phyloP scores from a whole-genome alignment of 2,329 filamentous ascomycete species.

The Venturia effusa region DNA sequence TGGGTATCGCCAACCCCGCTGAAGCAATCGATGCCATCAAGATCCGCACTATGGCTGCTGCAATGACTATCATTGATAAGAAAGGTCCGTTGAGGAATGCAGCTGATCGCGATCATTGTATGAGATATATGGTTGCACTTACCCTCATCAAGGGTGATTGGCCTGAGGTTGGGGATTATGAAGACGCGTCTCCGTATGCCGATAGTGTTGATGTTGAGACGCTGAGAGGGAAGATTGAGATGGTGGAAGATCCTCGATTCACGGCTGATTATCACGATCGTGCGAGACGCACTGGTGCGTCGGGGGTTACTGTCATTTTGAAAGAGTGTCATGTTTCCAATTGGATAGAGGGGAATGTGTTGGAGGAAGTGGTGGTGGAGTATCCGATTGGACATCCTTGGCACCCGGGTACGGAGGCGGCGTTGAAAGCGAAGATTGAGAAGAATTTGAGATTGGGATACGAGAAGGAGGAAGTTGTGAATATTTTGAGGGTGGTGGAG shows the following conservation, averaged over 20 bases:
- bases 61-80: conserved; percentile 25
- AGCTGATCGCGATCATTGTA: conserved; percentile 27
- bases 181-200: conserved; percentile 20
- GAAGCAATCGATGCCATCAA: not conserved
- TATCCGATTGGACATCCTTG: conserved; percentile 24
- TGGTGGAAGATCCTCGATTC: not conserved
- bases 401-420: conserved; percentile 14
- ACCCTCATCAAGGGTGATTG: conserved; percentile 21
- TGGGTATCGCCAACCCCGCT: not conserved
- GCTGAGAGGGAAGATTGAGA: not conserved
- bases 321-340: too few species aligned
- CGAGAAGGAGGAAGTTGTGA: not conserved
- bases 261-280: not conserved
- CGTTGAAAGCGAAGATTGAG: conserved; percentile 16
- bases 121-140: conserved; percentile 25
- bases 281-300: not conserved
- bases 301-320: conserved; percentile 20
- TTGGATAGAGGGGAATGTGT: conserved; percentile 14
- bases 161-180: conserved; percentile 20
- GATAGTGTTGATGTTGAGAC: not conserved
- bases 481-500: not conserved
- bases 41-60: not conserved
- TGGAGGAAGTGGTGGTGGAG: conserved; percentile 25
- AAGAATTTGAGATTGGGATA: conserved; percentile 15
- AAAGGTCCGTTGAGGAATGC: conserved; percentile 18